Evolutionary conservation across 2,329 filamentous ascomycete species (phyloP).

Genomic region (Aspergillus costaricaensis): DNA sequence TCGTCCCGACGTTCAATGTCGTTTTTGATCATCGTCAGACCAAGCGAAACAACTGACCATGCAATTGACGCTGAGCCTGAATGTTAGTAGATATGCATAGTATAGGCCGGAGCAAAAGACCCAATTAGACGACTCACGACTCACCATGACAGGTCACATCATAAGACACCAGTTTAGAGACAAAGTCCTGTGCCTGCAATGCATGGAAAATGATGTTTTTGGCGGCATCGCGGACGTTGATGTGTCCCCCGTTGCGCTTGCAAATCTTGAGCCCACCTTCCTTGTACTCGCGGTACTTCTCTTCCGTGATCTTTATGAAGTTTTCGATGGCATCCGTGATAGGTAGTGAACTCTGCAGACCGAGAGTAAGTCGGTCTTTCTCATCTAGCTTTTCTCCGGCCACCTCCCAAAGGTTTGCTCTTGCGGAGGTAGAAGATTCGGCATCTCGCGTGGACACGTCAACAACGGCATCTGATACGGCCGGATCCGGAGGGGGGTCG

Average conservation of each 20-base stretch:
- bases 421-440: background rate
- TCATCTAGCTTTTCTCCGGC: background rate
- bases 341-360: background rate
- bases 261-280: constrained; percentile 6
- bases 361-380: background rate
- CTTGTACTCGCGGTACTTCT: constrained; percentile 6
- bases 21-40: constrained; percentile 4
- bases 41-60: constrained; percentile 3
- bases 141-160: background rate
- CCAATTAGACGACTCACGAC: background rate
- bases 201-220: constrained; percentile 1
- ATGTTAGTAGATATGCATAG: background rate
- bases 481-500: background rate
- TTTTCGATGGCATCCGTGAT: background rate
- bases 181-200: constrained; percentile 1
- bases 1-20: constrained; percentile 4
- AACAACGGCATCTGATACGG: background rate
- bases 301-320: background rate
- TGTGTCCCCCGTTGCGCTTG: background rate
- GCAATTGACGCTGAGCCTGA: background rate
- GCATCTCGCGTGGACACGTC: background rate
- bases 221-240: constrained; percentile 2
- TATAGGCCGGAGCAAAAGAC: background rate
- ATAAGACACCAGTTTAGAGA: background rate
- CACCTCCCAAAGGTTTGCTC: background rate